Evolutionary conservation across 129 eudicot genomes (phyloP), one percentile per base, ranked within the genome.

Genomic region (Pittosporum tobira): DNA sequence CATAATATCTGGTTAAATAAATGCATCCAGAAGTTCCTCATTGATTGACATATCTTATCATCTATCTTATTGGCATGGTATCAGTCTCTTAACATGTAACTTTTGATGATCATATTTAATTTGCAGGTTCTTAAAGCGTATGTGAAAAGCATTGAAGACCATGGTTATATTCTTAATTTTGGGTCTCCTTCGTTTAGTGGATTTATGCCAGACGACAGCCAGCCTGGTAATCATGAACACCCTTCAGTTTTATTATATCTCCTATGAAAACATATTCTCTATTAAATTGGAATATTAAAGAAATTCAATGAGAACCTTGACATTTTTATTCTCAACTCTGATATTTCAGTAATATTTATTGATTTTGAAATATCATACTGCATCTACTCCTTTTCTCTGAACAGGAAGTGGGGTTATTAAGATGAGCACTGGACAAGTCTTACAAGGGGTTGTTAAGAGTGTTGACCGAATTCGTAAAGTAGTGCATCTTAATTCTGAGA

Each of bases 61-160:
- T 4, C 44, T 30, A 1, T 29, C 6, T n/a, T 12, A 9, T 19
- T 34, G 59, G 31, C 8, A 54, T 27, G 40, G 1, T 29, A 28
- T n/a, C 1, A 18, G 19, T 54, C 29, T 19, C 2, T 13, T 40
- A 40, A 10, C n/a, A 10, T 12, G 18, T 40, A 10, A 40, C 46
- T 10, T 14, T 40, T 31, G 9, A 30, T 31, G 27, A n/a, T 36
- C 20, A 16, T 46, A 16, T 42, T 12, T 69, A n/a, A 49, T 63
- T 48, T 69, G 22, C 68, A 91, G 98, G 94, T 91, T 37, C 71
- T 91, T 18, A 83, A 80, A 64, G 96, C 94, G n/a, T 80, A 80
- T 64, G 94, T 91, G 67, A 91, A 77, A 74, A 91, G 98, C 83
- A 74, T 83, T 62, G 98, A 91, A 79, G 98, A 91, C 77, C 98